A percentile compares a stretch with the other conserved stretches of the same genome.
These are phyloP conservation scores for Vitis rupestris DNA, from an alignment of 164 flowering plant species.

Conservation along the genomic window DNA sequence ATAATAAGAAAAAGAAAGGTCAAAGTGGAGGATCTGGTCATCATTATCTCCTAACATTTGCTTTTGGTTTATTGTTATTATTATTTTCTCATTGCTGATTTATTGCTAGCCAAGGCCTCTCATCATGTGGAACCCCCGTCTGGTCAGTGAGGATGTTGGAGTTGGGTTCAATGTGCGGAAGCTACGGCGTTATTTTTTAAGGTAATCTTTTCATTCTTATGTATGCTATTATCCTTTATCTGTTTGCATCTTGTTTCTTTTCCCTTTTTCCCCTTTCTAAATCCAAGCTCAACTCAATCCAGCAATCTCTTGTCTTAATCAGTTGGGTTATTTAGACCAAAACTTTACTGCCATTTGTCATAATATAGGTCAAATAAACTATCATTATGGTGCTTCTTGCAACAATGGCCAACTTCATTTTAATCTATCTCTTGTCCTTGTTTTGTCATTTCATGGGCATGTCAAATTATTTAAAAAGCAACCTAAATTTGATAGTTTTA, in stretches of 20 bases:
- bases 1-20: no score
- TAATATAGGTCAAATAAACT: no score
- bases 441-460: neutral
- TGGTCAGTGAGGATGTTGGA: slow-evolving; percentile 93
- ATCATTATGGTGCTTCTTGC: no score
- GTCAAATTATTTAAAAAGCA: neutral
- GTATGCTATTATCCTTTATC: neutral
- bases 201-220: slow-evolving; percentile 34
- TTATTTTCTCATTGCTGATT: slow-evolving; percentile 1
- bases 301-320: neutral
- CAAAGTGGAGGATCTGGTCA: no score
- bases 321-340: neutral
- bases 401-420: neutral
- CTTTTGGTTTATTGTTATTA: neutral
- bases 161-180: slow-evolving; percentile 91
- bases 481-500: neutral
- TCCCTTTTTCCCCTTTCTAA: neutral
- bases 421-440: neutral
- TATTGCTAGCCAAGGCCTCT: slow-evolving; percentile 86
- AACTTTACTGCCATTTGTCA: no score
- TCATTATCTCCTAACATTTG: no score
- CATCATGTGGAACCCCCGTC: slow-evolving; percentile 99
- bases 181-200: slow-evolving; percentile 68
- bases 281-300: neutral
- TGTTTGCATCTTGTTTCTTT: neutral